phyloP scores from a whole-genome alignment of 768 basidiomycete genomes.

The Hericium rajendrae region DNA sequence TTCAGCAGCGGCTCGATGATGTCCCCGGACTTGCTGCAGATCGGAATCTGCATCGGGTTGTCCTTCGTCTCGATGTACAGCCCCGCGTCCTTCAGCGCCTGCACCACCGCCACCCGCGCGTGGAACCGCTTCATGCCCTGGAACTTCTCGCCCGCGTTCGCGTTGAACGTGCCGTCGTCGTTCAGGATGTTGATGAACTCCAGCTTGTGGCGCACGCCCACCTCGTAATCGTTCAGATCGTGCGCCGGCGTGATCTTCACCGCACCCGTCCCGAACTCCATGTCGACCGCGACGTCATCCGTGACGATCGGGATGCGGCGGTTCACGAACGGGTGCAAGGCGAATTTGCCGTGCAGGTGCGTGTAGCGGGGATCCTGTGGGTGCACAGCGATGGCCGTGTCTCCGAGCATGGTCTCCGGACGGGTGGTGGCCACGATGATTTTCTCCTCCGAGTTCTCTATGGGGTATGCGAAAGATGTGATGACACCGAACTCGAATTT shows the following conservation, averaged over 20 bases:
- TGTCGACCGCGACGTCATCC: slow-evolving; percentile 80
- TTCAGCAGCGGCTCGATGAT: slow-evolving; percentile 91
- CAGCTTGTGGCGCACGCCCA: slow-evolving; percentile 77
- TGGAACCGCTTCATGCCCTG: slow-evolving; percentile 99
- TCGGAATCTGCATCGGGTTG: slow-evolving; percentile 94
- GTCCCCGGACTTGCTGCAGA: slow-evolving; percentile 98
- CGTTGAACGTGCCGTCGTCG: slow-evolving; percentile 94
- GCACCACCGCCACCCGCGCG: slow-evolving; percentile 73
- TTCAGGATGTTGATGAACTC: slow-evolving; percentile 93
- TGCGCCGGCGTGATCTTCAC: slow-evolving; percentile 99
- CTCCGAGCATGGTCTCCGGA: slow-evolving; percentile 97
- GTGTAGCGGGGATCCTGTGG: slow-evolving; percentile 87
- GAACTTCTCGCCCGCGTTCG: slow-evolving; percentile 74
- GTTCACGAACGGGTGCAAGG: slow-evolving; percentile 77
- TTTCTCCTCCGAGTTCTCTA: slow-evolving; percentile 84
- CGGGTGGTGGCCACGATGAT: slow-evolving; percentile 95
- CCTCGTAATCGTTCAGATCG: slow-evolving; percentile 95
- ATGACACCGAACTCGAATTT: slow-evolving; percentile 96
- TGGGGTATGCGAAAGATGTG: slow-evolving; percentile 89
- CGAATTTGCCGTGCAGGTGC: slow-evolving; percentile 93
- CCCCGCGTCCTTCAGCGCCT: slow-evolving; percentile 75
- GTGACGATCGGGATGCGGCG: slow-evolving; percentile 82
- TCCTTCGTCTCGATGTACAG: slow-evolving; percentile 87
- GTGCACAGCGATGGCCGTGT: slow-evolving; percentile 95
- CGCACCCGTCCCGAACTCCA: slow-evolving; percentile 94